These are phyloP conservation scores for Coemansia asiatica DNA, from an alignment of 192 early-diverging fungal genomes.

Conservation along the genomic window DNA sequence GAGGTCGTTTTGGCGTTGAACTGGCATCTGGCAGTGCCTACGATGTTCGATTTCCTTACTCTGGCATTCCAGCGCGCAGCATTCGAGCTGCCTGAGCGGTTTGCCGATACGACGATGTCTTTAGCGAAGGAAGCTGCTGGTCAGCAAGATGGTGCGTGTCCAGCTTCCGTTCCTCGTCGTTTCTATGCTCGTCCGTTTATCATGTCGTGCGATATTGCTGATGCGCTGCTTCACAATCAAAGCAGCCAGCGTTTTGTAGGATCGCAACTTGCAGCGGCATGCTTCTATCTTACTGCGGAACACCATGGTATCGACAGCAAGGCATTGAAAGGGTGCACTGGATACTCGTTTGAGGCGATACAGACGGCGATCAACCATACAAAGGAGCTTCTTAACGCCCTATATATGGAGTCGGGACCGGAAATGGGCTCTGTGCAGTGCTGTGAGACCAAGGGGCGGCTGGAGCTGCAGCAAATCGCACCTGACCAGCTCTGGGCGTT, in stretches of 20 bases:
- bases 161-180: slow-evolving; percentile 26
- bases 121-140: slow-evolving; percentile 6
- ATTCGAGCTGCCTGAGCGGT: slow-evolving; percentile 21
- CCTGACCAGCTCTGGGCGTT: slow-evolving; percentile 50
- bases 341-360: slow-evolving; percentile 22
- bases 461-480: slow-evolving; percentile 31
- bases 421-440: slow-evolving; percentile 30
- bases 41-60: slow-evolving; percentile 44
- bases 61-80: slow-evolving; percentile 53
- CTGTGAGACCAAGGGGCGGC: slow-evolving; percentile 32
- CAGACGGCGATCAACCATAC: slow-evolving; percentile 34
- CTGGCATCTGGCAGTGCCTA: slow-evolving; percentile 53
- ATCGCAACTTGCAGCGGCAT: slow-evolving; percentile 50
- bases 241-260: slow-evolving; percentile 25
- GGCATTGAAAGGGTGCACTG: slow-evolving; percentile 38
- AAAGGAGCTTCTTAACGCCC: slow-evolving; percentile 19
- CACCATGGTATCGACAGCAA: slow-evolving; percentile 30
- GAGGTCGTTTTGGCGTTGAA: slow-evolving; percentile 45
- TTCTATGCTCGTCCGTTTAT: slow-evolving; percentile 33
- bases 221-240: slow-evolving; percentile 45
- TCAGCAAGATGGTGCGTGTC: neutral
- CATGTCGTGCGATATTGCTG: slow-evolving; percentile 44
- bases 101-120: slow-evolving; percentile 22
- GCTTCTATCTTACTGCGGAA: slow-evolving; percentile 44
- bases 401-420: slow-evolving; percentile 14